phyloP scores from a whole-genome alignment of 768 basidiomycete species.

The Sporobolomyces roseus region DNA sequence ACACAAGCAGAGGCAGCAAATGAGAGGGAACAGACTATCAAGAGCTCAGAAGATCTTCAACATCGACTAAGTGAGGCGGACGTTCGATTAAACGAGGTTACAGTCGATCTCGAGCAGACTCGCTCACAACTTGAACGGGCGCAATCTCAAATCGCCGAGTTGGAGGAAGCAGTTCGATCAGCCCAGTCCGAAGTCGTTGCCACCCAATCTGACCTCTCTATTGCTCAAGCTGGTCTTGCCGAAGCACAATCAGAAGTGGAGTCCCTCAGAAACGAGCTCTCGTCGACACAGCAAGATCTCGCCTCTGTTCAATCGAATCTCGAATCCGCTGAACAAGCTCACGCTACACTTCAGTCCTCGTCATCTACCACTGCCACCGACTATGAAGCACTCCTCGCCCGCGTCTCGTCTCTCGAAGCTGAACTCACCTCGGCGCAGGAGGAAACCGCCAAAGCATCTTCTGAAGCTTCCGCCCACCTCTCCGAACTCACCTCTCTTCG shows the following conservation, averaged over 20 bases:
- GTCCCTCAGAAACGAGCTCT: background rate
- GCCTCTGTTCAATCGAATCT: background rate
- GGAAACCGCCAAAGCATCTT: background rate
- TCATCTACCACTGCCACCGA: background rate
- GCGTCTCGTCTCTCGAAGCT: background rate
- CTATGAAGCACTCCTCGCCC: background rate
- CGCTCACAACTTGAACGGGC: too few species aligned
- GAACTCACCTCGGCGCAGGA: background rate
- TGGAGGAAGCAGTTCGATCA: too few species aligned
- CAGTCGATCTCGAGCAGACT: too few species aligned
- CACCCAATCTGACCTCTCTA: background rate
- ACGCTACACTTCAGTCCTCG: background rate
- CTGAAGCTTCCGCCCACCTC: background rate
- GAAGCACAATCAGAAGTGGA: background rate
- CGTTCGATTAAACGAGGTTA: too few species aligned
- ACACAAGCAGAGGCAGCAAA: background rate
- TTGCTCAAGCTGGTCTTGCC: background rate
- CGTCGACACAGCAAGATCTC: background rate
- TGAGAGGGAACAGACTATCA: too few species aligned
- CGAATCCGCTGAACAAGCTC: background rate
- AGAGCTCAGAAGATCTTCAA: too few species aligned
- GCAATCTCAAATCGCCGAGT: too few species aligned
- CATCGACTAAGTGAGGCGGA: too few species aligned
- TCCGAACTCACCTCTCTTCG: slow-evolving; percentile 18
- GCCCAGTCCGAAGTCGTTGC: background rate